Evolutionary conservation across 495 filamentous ascomycete genomes (phyloP).

Genomic region (Daldinia vernicosa): DNA sequence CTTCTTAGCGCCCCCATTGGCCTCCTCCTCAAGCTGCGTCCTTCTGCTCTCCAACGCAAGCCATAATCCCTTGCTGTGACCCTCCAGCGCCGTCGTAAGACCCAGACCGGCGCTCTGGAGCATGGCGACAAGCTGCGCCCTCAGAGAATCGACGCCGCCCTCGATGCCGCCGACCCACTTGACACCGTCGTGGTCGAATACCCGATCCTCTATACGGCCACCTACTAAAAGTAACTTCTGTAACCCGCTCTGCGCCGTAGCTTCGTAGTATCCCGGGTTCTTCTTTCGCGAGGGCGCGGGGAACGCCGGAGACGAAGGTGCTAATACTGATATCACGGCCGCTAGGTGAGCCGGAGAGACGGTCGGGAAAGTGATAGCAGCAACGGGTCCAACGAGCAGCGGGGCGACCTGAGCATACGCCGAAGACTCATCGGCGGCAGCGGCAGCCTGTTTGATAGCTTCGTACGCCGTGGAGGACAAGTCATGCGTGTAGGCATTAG

Average conservation of each 20-base stretch:
- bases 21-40: constrained; percentile 79
- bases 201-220: constrained; percentile 79
- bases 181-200: constrained; percentile 81
- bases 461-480: constrained; percentile 76
- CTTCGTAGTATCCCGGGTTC: constrained; percentile 82
- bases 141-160: constrained; percentile 81
- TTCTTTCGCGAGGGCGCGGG: constrained; percentile 76
- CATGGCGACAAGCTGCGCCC: constrained; percentile 80
- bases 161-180: constrained; percentile 88
- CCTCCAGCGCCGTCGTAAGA: constrained; percentile 77
- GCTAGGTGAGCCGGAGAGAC: constrained; percentile 85
- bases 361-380: constrained; percentile 78
- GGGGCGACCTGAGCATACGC: constrained; percentile 69
- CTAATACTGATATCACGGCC: constrained; percentile 76
- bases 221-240: constrained; percentile 88
- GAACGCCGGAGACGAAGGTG: constrained; percentile 74
- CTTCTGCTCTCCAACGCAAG: constrained; percentile 82
- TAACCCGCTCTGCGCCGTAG: constrained; percentile 76
- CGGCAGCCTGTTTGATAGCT: constrained; percentile 61
- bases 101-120: constrained; percentile 78
- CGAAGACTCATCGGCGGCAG: constrained; percentile 60
- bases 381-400: constrained; percentile 81
- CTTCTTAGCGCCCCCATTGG: constrained; percentile 53
- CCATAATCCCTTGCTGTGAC: constrained; percentile 80
- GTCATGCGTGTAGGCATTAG: constrained; percentile 71